Conservation (phyloP, 495 filamentous ascomycete genomes). For the Aspergillus hancockii region DNA sequence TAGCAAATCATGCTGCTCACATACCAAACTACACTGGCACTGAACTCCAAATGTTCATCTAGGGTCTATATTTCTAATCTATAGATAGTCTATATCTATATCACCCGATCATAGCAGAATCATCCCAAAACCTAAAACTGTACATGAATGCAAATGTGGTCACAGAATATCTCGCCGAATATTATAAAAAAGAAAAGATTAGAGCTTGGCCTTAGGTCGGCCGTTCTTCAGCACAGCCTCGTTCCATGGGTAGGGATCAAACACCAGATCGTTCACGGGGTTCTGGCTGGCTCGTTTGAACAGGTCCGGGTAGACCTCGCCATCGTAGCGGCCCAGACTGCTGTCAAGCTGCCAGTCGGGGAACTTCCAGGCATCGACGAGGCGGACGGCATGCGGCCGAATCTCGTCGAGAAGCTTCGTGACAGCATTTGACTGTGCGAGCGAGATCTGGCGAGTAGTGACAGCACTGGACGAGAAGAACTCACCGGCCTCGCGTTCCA, state of each 20-base stretch:
- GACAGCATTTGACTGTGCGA: slow-evolving; percentile 59
- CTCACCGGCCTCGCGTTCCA: slow-evolving; percentile 64
- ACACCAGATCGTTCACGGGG: slow-evolving; percentile 63
- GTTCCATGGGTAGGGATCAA: slow-evolving; percentile 69
- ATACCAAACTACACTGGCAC: background rate
- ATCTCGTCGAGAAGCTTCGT: slow-evolving; percentile 67
- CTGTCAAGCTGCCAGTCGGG: slow-evolving; percentile 71
- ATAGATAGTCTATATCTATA: slow-evolving; percentile 14
- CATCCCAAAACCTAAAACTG: slow-evolving; percentile 4
- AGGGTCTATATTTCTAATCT: slow-evolving; percentile 9
- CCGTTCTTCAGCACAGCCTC: slow-evolving; percentile 57
- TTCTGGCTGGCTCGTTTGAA: slow-evolving; percentile 67
- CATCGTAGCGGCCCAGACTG: slow-evolving; percentile 63
- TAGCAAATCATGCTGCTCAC: too few species aligned
- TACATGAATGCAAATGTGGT: background rate
- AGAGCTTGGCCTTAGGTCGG: slow-evolving; percentile 43
- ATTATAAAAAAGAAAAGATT: slow-evolving; percentile 10
- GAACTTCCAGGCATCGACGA: slow-evolving; percentile 69
- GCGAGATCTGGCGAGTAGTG: slow-evolving; percentile 64
- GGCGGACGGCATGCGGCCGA: slow-evolving; percentile 63
- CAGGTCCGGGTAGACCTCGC: slow-evolving; percentile 69
- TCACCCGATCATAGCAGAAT: background rate
- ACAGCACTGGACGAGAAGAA: slow-evolving; percentile 66
- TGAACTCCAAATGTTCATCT: background rate
- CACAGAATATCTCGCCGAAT: background rate